Evolutionary conservation across 2,329 filamentous ascomycete species (phyloP).

Genomic region (Juglanconis oblonga): DNA sequence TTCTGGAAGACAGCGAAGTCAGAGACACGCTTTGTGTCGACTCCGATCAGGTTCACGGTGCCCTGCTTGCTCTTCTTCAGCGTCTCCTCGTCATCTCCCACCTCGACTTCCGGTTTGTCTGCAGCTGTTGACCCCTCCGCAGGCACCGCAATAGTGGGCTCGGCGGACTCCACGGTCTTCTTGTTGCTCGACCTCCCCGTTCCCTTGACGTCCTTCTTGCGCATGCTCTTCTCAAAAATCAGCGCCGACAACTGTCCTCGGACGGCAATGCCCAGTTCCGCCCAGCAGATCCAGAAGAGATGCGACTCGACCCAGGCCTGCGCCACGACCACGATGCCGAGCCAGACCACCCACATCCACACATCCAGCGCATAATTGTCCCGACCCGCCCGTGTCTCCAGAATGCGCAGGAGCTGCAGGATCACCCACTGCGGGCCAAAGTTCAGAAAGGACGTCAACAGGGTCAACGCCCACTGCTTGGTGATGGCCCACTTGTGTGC

Average conservation of each 20-base stretch:
- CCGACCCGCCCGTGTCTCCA: slow-evolving; percentile 54
- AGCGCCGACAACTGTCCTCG: slow-evolving; percentile 68
- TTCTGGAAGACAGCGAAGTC: slow-evolving; percentile 68
- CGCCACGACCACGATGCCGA: slow-evolving; percentile 58
- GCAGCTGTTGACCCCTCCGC: slow-evolving; percentile 27
- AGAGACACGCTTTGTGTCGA: slow-evolving; percentile 67
- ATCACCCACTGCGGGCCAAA: slow-evolving; percentile 71
- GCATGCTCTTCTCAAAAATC: slow-evolving; percentile 74
- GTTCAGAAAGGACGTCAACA: slow-evolving; percentile 54
- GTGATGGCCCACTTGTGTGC: slow-evolving; percentile 55
- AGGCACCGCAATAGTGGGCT: slow-evolving; percentile 25
- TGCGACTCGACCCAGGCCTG: slow-evolving; percentile 62
- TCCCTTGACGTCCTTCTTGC: slow-evolving; percentile 73
- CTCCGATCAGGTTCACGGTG: slow-evolving; percentile 75
- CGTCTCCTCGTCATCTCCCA: slow-evolving; percentile 46
- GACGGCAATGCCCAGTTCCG: slow-evolving; percentile 62
- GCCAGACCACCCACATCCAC: slow-evolving; percentile 66
- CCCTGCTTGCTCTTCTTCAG: slow-evolving; percentile 59
- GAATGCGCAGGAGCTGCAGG: slow-evolving; percentile 59
- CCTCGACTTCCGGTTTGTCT: slow-evolving; percentile 33
- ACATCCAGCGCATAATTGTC: slow-evolving; percentile 48
- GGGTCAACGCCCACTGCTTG: slow-evolving; percentile 57
- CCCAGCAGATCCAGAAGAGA: slow-evolving; percentile 65
- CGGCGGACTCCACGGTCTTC: slow-evolving; percentile 29
- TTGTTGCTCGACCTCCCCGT: slow-evolving; percentile 46